Percentiles rank a stretch among this genome's conserved stretches.
Conservation (phyloP, 208 protist genomes). For the Crithidia mellificae region DNA sequence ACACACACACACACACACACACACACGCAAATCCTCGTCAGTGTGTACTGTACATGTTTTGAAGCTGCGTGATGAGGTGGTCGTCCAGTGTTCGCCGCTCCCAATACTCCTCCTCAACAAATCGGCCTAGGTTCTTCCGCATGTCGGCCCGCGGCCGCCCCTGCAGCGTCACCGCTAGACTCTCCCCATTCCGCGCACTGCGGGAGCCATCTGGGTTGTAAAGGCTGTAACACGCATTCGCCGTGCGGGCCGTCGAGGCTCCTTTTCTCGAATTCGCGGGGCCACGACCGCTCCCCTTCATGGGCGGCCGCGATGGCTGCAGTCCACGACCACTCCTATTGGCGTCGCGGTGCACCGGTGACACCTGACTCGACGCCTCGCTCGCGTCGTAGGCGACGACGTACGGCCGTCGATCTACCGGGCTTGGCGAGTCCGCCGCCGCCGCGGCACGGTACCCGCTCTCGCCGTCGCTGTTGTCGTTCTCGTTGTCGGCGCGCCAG, state of each 20-base stretch:
- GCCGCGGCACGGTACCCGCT: no score
- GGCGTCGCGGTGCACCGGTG: slow-evolving; percentile 14
- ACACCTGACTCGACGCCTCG: not conserved
- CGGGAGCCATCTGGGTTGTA: not conserved
- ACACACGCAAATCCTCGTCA: no score
- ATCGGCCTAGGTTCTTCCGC: slow-evolving; percentile 41
- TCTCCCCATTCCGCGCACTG: not conserved
- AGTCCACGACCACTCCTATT: not conserved
- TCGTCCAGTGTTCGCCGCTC: slow-evolving; percentile 40
- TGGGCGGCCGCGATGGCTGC: no score
- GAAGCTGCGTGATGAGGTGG: slow-evolving; percentile 41
- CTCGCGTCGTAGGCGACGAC: not conserved
- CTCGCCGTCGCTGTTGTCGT: no score
- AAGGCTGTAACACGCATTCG: not conserved
- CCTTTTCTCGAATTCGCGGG: not conserved
- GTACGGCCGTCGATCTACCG: not conserved
- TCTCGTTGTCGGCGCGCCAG: slow-evolving; percentile 25
- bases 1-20: no score
- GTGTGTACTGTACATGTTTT: slow-evolving; percentile 22
- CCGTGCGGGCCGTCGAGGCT: not conserved
- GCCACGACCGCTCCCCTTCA: not conserved
- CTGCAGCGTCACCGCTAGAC: slow-evolving; percentile 4
- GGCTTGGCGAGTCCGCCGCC: not conserved
- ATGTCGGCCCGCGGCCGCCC: slow-evolving; percentile 6
- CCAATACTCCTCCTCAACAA: slow-evolving; percentile 51